These are phyloP conservation scores for Rhodofomes roseus DNA, from an alignment of 1,284 basidiomycete species.

Conservation along the genomic window DNA sequence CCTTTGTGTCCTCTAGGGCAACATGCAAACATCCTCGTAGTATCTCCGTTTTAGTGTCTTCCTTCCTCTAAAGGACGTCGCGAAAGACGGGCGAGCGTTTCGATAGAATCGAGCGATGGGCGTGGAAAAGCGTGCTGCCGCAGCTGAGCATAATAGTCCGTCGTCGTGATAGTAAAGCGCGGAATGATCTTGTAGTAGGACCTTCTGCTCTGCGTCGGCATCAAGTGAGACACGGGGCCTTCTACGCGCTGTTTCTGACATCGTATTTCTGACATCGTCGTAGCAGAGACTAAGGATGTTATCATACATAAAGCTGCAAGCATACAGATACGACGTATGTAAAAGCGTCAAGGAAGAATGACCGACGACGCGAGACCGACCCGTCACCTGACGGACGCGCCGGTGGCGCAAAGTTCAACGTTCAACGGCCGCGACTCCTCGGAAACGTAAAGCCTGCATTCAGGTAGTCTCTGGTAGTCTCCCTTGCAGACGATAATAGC, in stretches of 20 bases:
- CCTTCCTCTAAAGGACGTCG: conserved; percentile 20
- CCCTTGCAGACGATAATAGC: too few species aligned
- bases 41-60: conserved; percentile 9
- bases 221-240: neutral
- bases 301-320: too few species aligned
- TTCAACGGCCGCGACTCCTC: neutral
- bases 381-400: too few species aligned
- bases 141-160: conserved; percentile 26
- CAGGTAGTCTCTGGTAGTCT: too few species aligned
- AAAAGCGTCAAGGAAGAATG: too few species aligned
- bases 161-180: conserved; percentile 29
- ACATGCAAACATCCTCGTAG: conserved; percentile 25
- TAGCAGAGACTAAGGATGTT: too few species aligned
- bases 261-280: too few species aligned
- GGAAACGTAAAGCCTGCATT: too few species aligned
- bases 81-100: conserved; percentile 23
- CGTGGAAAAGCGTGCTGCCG: conserved; percentile 22
- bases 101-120: conserved; percentile 24
- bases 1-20: conserved; percentile 23
- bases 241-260: neutral
- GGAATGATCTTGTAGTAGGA: conserved; percentile 17
- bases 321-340: too few species aligned
- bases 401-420: too few species aligned
- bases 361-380: too few species aligned
- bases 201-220: neutral